A percentile compares a stretch with the other conserved stretches of the same genome.
Conservation (phyloP, 2,329 filamentous ascomycete genomes). For the Penicillium sp. region DNA sequence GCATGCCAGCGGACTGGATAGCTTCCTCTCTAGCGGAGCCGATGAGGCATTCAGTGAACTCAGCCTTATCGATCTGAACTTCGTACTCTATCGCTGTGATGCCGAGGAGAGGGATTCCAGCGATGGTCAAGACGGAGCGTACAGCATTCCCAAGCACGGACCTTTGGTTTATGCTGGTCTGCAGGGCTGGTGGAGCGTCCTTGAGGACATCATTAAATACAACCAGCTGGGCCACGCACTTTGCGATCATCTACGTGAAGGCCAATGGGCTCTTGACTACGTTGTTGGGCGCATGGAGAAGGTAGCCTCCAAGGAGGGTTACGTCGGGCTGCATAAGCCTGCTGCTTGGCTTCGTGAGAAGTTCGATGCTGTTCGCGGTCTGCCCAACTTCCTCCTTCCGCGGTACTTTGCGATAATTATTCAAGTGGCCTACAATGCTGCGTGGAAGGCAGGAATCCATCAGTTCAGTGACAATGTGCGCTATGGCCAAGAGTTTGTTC, state of each 20-base stretch:
- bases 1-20: conserved; percentile 79
- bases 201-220: conserved; percentile 78
- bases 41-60: conserved; percentile 74
- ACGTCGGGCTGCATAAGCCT: conserved; percentile 63
- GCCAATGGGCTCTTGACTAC: conserved; percentile 91
- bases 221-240: conserved; percentile 93
- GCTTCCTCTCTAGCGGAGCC: conserved; percentile 79
- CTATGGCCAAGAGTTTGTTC: conserved; percentile 83
- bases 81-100: conserved; percentile 86
- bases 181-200: conserved; percentile 97
- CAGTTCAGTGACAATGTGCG: conserved; percentile 76
- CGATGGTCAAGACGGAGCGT: conserved; percentile 78
- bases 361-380: conserved; percentile 78
- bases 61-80: conserved; percentile 82
- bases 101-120: conserved; percentile 82
- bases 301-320: conserved; percentile 63
- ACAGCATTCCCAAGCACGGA: conserved; percentile 80
- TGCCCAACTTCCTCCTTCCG: conserved; percentile 87
- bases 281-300: conserved; percentile 75
- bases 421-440: conserved; percentile 82
- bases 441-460: conserved; percentile 73
- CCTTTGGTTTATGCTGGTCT: conserved; percentile 90
- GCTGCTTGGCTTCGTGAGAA: conserved; percentile 78
- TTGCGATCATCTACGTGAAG: conserved; percentile 87
- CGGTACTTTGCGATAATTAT: conserved; percentile 91